Base-by-base conservation (phyloP, 768 basidiomycete genomes). In the Amanita rimosa region DNA sequence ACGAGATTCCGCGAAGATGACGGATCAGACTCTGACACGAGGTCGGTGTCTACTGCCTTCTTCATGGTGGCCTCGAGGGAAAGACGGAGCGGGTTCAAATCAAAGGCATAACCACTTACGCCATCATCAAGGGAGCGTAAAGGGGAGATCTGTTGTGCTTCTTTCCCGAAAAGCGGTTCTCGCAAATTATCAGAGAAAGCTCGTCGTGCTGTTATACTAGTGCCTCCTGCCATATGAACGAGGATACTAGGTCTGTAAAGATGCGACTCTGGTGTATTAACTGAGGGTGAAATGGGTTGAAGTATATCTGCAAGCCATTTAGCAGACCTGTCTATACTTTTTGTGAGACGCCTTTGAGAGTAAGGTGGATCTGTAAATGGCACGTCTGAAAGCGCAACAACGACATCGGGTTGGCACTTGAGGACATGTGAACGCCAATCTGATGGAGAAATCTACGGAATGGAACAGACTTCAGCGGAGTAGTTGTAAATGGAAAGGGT, bases 311-410 rank as follows among this genome's bases (percentile, higher is more conserved):
- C 62, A 0, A 90, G 62, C 89, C 89, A 92, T 0, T 71, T 62
- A 0, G 67, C 58, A 2, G 79, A 80, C 22, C 88, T 73, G 38
- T 88, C 83, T 46, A 89, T 73, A 57, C 81, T 81, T 59, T 89
- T 91, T 22, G 75, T 80, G 4, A 81, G 62, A 2, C 89, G 78
- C 54, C 85, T 90, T 58, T 92, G 89, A 3, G 87, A 89, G 52
- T 78, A 74, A 0, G 83, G 78, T 0, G 78, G 73, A 3, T 66
- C 53, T 0, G 83, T 83, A 58, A 76, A 79, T 0, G 86, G 84
- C 0, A 69, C 78, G 50, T 92, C 88, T 1, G 77, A 70, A 13
- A 91, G 69, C 0, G 87, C 79, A 44, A 86, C 69, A 10, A 85
- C 76, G 13, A 90, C 50, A 54, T 92, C 87, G 1, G 87, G 85